A percentile compares a stretch with the other conserved stretches of the same genome.
phyloP scores from a whole-genome alignment of 257 asterid species.

The Asclepias syriaca region DNA sequence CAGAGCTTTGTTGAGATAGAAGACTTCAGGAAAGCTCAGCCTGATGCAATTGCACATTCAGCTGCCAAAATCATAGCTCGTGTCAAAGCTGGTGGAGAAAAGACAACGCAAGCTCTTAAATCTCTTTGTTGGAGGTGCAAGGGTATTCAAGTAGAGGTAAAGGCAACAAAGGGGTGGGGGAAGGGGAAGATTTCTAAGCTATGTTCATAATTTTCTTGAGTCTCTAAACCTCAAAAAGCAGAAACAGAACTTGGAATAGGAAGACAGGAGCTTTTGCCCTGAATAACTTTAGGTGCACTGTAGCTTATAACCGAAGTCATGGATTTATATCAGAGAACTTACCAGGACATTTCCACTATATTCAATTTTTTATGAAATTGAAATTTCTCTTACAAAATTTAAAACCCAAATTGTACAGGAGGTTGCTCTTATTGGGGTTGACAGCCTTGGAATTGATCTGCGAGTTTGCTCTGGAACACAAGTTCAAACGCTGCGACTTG shows the following conservation, averaged over 20 bases:
- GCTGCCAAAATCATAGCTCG: slow-evolving; percentile 81
- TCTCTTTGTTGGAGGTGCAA: slow-evolving; percentile 95
- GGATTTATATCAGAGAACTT: not conserved
- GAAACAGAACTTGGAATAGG: not conserved
- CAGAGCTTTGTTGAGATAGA: slow-evolving; percentile 76
- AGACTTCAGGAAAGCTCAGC: slow-evolving; percentile 77
- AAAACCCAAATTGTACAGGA: slow-evolving; percentile 45
- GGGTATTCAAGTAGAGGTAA: slow-evolving; percentile 96
- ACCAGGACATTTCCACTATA: not conserved
- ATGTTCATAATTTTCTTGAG: not conserved
- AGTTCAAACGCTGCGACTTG: slow-evolving; percentile 85
- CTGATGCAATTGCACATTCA: slow-evolving; percentile 96
- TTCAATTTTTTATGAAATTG: not conserved
- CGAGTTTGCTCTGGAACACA: slow-evolving; percentile 89
- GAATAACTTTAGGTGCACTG: not conserved
- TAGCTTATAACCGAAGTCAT: not conserved
- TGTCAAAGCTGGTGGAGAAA: slow-evolving; percentile 89
- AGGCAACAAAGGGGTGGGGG: not conserved
- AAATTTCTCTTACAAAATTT: not conserved
- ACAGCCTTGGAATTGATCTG: slow-evolving; percentile 91
- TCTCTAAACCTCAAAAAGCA: not conserved
- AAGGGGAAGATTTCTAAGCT: not conserved
- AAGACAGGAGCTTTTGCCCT: not conserved
- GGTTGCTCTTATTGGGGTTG: slow-evolving; percentile 77
- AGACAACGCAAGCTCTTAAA: slow-evolving; percentile 83